Percentiles rank a stretch among this genome's conserved stretches.
phyloP scores from a whole-genome alignment of 169 alveolate species.

The Plasmodium fragile region DNA sequence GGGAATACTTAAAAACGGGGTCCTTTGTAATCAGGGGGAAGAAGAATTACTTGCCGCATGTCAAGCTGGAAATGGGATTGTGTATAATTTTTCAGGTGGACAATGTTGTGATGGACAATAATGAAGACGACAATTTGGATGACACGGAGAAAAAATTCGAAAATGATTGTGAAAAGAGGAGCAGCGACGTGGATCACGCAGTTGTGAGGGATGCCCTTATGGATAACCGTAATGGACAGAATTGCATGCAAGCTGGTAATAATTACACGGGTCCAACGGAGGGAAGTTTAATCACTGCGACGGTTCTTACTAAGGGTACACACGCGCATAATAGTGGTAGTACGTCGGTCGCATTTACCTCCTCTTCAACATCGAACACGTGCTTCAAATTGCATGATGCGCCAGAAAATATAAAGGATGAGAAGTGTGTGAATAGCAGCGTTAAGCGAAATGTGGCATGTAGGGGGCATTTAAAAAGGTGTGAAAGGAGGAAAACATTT shows the following conservation, averaged over 20 bases:
- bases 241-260: background rate
- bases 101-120: background rate
- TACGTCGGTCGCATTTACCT: background rate
- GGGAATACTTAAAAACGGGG: slow-evolving; percentile 94
- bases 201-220: background rate
- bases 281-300: background rate
- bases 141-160: slow-evolving; percentile 1
- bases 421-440: background rate
- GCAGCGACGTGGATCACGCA: background rate
- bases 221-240: background rate
- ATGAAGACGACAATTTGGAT: slow-evolving; percentile 2
- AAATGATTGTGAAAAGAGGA: background rate
- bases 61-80: slow-evolving; percentile 95
- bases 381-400: background rate
- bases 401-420: background rate
- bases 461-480: background rate
- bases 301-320: background rate
- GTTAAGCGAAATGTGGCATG: background rate
- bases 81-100: slow-evolving; percentile 85
- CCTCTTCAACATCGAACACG: background rate
- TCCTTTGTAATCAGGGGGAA: slow-evolving; percentile 97
- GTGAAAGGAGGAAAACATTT: background rate
- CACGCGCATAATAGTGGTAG: background rate
- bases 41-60: slow-evolving; percentile 93
- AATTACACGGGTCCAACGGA: background rate